Evolutionary conservation across 495 filamentous ascomycete species (phyloP), one percentile per base, ranked within the genome.

Genomic region (Talaromyces adpressus): DNA sequence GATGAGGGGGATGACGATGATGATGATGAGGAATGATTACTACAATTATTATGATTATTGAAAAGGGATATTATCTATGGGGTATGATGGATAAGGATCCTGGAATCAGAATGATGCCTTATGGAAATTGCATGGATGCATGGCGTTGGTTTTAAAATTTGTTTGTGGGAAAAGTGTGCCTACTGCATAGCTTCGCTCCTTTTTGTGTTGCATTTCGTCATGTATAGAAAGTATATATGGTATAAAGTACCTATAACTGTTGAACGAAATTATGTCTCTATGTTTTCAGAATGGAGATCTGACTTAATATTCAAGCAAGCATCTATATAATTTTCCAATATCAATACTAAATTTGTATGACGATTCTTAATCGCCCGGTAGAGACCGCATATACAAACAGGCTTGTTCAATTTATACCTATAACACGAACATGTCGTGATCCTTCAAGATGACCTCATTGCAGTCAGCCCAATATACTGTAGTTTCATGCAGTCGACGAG

Each of bases 1-100:
- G 67, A 67, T 23, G 68, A 71, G 51, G 69, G 68, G 23, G 62
- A 78, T 73, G 30, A 80, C 68, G 0, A 82, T 66, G 23, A 87
- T 59, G 0, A 82, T 66, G 23, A 87, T 59, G 22, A 60, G 7
- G 39, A 47, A 30, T 60, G 58, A 49, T 60, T 11, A 27, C 29
- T 0, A 39, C 14, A 9, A 25, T 30, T 11, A 27, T 49, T 0
- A 39, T 23, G 18, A 25, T 30, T 30, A 45, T 4, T 30, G 14
- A 34, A 23, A 20, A 57, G 16, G 29, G 8, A 12, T 29, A n/a
- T 57, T 27, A 60, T 27, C 9, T n/a, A 47, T 49, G 53, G 6
- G 53, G 1, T 56, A 4, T 16, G 53, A 56, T 29, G n/a, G 3
- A 57, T 57, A 9, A 32, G 23, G 45, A 20, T 20, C 1, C 3